These are phyloP conservation scores for Cymbopogon citratus DNA, from an alignment of 176 grass and related monocot species.

Conservation along the genomic window DNA sequence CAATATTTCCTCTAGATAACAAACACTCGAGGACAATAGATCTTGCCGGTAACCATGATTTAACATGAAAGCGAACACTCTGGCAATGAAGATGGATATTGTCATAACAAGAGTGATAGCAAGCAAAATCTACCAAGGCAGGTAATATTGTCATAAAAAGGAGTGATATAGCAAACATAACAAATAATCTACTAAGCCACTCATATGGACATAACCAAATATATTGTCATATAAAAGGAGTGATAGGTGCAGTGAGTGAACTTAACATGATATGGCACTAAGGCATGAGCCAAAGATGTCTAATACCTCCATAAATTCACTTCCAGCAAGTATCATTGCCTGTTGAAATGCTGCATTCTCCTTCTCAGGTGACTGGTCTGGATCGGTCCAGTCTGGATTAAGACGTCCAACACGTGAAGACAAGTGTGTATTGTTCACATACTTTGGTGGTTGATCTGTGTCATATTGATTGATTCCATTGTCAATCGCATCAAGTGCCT, in stretches of 20 bases:
- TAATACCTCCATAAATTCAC: constrained; percentile 89
- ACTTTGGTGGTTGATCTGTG: constrained; percentile 82
- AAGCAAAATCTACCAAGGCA: background rate
- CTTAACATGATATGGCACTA: background rate
- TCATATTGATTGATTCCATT: constrained; percentile 98
- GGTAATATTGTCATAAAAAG: background rate
- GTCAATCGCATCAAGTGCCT: constrained; percentile 96
- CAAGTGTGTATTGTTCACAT: constrained; percentile 88
- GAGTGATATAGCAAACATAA: background rate
- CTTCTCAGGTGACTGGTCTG: constrained; percentile 88
- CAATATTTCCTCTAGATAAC: constrained; percentile 60
- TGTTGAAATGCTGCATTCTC: constrained; percentile 86
- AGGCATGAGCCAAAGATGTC: background rate
- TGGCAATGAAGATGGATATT: constrained; percentile 33
- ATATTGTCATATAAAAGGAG: too few species aligned
- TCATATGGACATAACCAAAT: too few species aligned
- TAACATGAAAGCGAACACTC: constrained; percentile 72
- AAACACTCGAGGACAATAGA: constrained; percentile 91
- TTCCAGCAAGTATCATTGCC: constrained; percentile 73
- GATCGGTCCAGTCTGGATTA: constrained; percentile 87
- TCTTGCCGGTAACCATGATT: constrained; percentile 91
- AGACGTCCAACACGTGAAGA: constrained; percentile 82
- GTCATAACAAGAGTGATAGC: background rate
- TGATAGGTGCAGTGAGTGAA: background rate
- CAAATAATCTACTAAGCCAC: background rate